phyloP scores from a whole-genome alignment of 2,329 filamentous ascomycete species.

The Plenodomus tracheiphilus region DNA sequence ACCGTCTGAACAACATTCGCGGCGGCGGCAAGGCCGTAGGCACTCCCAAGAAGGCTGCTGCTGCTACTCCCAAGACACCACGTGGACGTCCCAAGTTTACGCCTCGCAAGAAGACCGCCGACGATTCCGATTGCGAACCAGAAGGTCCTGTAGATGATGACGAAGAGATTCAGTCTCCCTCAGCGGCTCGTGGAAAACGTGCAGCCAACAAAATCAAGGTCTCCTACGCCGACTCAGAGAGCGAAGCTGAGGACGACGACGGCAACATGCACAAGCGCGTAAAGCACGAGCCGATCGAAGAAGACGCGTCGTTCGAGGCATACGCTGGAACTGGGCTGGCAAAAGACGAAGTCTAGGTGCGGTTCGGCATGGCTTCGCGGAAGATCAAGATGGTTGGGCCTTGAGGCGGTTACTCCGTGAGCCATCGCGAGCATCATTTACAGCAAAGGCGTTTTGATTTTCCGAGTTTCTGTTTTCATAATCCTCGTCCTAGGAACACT shows the following conservation, averaged over 20 bases:
- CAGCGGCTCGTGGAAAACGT: slow-evolving; percentile 4
- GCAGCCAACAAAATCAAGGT: neutral
- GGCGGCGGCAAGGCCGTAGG: slow-evolving; percentile 2
- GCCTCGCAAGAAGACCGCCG: neutral
- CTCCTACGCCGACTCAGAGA: neutral
- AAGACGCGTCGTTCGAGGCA: neutral
- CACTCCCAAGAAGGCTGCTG: neutral
- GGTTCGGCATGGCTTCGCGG: no score
- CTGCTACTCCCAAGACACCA: neutral
- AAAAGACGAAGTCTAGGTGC: no score
- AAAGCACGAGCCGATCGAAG: neutral
- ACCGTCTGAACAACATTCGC: slow-evolving; percentile 26
- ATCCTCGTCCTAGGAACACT: no score
- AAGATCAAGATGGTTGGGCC: no score
- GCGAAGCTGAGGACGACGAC: neutral
- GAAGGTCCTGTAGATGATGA: neutral
- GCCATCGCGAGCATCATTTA: no score
- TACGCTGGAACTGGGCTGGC: neutral
- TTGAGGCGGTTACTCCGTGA: no score
- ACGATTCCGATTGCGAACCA: neutral
- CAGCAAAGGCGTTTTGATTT: no score
- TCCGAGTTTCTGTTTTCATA: no score
- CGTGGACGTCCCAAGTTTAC: slow-evolving; percentile 1
- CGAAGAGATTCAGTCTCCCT: neutral
- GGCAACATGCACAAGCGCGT: neutral